phyloP scores from a whole-genome alignment of 352 stramenopile species.

The Phytophthora pluvialis region DNA sequence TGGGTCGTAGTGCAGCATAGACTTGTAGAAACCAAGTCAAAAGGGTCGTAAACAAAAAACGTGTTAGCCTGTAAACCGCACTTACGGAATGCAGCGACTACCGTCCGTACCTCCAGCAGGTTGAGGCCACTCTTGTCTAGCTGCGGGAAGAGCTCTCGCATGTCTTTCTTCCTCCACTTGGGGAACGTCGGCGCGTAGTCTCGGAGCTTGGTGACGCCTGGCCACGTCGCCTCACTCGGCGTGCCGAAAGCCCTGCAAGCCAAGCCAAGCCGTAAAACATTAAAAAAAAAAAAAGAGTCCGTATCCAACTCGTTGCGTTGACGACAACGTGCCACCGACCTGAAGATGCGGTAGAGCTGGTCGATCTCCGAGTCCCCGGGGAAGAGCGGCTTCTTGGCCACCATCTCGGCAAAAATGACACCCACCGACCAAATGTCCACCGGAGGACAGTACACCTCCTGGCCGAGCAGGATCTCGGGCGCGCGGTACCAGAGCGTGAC shows the following conservation, averaged over 20 bases:
- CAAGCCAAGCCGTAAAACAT: too few species aligned
- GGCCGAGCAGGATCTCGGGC: slow-evolving; percentile 97
- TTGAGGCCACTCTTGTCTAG: slow-evolving; percentile 63
- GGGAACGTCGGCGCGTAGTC: slow-evolving; percentile 97
- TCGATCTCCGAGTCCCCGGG: slow-evolving; percentile 88
- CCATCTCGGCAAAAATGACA: slow-evolving; percentile 88
- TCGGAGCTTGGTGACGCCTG: slow-evolving; percentile 95
- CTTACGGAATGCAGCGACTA: not conserved
- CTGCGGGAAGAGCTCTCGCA: slow-evolving; percentile 67
- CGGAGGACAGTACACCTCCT: slow-evolving; percentile 88
- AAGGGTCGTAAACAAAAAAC: not conserved
- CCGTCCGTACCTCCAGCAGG: slow-evolving; percentile 59
- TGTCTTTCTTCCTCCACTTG: slow-evolving; percentile 94
- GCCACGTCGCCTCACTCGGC: slow-evolving; percentile 96
- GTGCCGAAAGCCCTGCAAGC: slow-evolving; percentile 91
- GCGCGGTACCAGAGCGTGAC: slow-evolving; percentile 99
- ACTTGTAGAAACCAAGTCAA: slow-evolving; percentile 29
- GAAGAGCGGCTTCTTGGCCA: slow-evolving; percentile 84
- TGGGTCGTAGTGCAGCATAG: slow-evolving; percentile 82
- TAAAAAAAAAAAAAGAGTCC: too few species aligned
- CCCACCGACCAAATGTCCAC: slow-evolving; percentile 91
- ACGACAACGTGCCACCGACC: slow-evolving; percentile 28
- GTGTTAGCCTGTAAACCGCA: too few species aligned
- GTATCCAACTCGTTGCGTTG: too few species aligned
- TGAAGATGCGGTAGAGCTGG: slow-evolving; percentile 90